phyloP scores from a whole-genome alignment of 2,329 filamentous ascomycete genomes.

The Talaromyces sp. region DNA sequence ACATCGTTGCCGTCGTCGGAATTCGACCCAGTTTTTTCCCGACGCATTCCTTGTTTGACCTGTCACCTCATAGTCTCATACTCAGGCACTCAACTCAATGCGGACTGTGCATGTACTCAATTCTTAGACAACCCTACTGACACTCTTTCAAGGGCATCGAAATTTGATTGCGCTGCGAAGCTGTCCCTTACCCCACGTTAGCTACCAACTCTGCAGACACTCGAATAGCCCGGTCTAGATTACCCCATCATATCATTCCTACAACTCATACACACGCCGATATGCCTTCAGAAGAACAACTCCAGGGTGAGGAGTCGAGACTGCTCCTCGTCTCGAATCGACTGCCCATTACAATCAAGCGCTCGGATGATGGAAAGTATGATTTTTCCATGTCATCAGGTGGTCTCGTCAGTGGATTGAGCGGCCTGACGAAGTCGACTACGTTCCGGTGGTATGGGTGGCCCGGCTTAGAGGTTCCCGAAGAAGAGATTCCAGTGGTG shows the following conservation, averaged over 20 bases:
- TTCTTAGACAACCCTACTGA: background rate
- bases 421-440: constrained; percentile 84
- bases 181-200: background rate
- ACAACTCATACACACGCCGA: constrained; percentile 10
- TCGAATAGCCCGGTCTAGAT: background rate
- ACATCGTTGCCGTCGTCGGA: background rate
- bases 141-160: background rate
- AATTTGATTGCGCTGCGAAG: background rate
- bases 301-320: constrained; percentile 39
- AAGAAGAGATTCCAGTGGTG: constrained; percentile 72
- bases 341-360: constrained; percentile 93
- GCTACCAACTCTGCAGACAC: background rate
- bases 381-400: constrained; percentile 95
- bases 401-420: constrained; percentile 88
- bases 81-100: background rate
- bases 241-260: background rate
- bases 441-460: constrained; percentile 99
- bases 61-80: background rate
- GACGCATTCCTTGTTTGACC: constrained; percentile 16
- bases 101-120: background rate
- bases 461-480: constrained; percentile 89
- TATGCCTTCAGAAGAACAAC: constrained; percentile 39
- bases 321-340: constrained; percentile 91
- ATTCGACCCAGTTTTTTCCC: constrained; percentile 17
- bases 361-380: constrained; percentile 85